phyloP scores from a whole-genome alignment of 306 rosid genomes.

The Astragalus glycyphyllos region DNA sequence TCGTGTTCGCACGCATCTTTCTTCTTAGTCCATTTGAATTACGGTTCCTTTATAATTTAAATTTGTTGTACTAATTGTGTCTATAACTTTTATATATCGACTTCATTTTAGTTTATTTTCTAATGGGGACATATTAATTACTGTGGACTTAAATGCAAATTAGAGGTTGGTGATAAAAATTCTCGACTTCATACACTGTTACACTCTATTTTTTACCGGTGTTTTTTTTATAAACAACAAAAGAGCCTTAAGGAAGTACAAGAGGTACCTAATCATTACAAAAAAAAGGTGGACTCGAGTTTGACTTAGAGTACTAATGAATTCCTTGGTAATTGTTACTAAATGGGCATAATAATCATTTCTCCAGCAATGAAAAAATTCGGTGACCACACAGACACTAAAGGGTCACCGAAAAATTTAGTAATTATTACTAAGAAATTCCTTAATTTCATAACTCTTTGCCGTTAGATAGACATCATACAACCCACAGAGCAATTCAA shows the following conservation, averaged over 20 bases:
- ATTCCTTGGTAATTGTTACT: too few species aligned
- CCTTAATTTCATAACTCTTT: too few species aligned
- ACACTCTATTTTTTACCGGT: constrained; percentile 33
- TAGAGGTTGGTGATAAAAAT: neutral
- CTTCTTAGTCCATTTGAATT: neutral
- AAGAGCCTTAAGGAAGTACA: neutral
- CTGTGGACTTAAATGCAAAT: neutral
- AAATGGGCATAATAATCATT: too few species aligned
- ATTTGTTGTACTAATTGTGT: neutral
- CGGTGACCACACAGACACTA: too few species aligned
- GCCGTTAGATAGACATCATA: too few species aligned
- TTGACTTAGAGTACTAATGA: too few species aligned
- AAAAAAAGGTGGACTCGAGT: too few species aligned
- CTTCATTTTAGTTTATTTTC: neutral
- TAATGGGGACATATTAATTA: neutral
- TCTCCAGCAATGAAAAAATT: too few species aligned
- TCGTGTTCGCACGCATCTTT: constrained; percentile 86
- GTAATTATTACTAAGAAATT: too few species aligned
- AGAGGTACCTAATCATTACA: too few species aligned
- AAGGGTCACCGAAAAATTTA: too few species aligned
- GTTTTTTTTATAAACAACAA: neutral
- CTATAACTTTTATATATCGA: neutral
- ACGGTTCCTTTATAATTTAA: neutral
- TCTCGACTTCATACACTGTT: constrained; percentile 17
- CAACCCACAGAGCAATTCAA: too few species aligned